These are phyloP conservation scores for Polytrichum commune DNA, from an alignment of 225 moss, liverwort and hornwort species.

Conservation along the genomic window DNA sequence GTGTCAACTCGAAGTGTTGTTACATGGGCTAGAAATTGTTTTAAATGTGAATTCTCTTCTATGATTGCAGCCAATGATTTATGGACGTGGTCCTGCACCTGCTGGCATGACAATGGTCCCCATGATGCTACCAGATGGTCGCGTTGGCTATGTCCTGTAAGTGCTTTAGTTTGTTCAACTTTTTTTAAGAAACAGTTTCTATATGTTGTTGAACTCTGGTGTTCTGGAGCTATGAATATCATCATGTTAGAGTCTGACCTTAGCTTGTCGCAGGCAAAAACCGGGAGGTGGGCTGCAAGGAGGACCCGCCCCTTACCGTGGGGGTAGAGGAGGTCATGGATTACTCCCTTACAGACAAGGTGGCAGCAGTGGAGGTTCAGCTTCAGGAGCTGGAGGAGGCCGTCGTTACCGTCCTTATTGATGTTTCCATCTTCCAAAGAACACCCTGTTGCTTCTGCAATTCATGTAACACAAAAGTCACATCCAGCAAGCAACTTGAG, in stretches of 20 bases:
- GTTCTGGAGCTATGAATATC: background rate
- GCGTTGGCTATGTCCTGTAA: conserved; percentile 98
- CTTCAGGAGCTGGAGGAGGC: conserved; percentile 68
- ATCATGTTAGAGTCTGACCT: conserved; percentile 7
- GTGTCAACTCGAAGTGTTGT: background rate
- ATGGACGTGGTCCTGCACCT: conserved; percentile 91
- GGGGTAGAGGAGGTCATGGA: conserved; percentile 90
- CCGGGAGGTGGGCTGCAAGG: conserved; percentile 79
- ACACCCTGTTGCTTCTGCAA: conserved; percentile 22
- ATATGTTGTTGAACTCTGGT: background rate
- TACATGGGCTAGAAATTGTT: background rate
- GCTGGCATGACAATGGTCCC: conserved; percentile 99
- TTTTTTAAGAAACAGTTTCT: background rate
- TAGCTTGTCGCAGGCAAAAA: conserved; percentile 73
- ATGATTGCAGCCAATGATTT: conserved; percentile 82
- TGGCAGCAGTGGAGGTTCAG: conserved; percentile 60
- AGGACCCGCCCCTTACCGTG: conserved; percentile 93
- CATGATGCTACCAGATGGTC: conserved; percentile 97
- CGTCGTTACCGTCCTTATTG: conserved; percentile 96
- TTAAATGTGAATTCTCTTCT: background rate
- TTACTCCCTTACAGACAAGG: conserved; percentile 85
- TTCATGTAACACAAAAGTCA: conserved; percentile 35
- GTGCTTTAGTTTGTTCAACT: conserved; percentile 13
- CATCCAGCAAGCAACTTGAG: conserved; percentile 26
- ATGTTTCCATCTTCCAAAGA: conserved; percentile 16